Base-by-base conservation (phyloP, 106 monocot genomes). In the Acorus gramineus region DNA sequence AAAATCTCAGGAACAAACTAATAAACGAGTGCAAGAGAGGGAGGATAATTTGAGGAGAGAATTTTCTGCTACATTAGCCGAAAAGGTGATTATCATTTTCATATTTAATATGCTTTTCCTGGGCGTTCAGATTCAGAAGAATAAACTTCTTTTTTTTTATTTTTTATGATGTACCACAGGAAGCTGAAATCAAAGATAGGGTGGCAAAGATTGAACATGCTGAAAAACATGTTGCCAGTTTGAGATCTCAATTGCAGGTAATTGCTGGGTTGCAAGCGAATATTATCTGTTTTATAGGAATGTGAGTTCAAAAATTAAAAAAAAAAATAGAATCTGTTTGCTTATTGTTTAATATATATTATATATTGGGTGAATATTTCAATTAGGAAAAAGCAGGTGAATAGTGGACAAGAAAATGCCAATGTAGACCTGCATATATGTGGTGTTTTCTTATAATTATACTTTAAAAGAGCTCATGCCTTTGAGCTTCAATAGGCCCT, bases 11-110 rank as follows among this genome's bases (percentile, higher is more conserved):
- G 90, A 90, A 65, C 84, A 87, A 45, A 77, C 90, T 5, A 87
- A 67, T 74, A 84, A 80, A 72, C 90, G 78, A 53, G 82, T 82
- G 43, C 82, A 78, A 68, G 95, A 85, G 60, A 84, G 95, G 66
- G 95, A 90, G 73, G 95, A 95, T 77, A 46, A 67, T 14, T 13
- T 95, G 42, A 77, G 95, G 65, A 73, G 73, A 11, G 85, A 85
- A 54, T 79, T 84, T 53, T 81, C 79, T 66, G 64, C 60, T 49
- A 79, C 84, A 12, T 61, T 93, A 52, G 73, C 73, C 52, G 80
- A 85, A 60, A 93, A 89, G 80, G 92, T 93, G 73, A 6, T 9
- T 13, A 7, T 28, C 5, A 63, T 11, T 45, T 48, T 44, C 52
- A 62, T 42, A 53, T 56, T 45, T 47, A 50, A 52, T 50, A 2